These are phyloP conservation scores for Hydnum rufescens DNA, from an alignment of 768 basidiomycete genomes.

Conservation along the genomic window DNA sequence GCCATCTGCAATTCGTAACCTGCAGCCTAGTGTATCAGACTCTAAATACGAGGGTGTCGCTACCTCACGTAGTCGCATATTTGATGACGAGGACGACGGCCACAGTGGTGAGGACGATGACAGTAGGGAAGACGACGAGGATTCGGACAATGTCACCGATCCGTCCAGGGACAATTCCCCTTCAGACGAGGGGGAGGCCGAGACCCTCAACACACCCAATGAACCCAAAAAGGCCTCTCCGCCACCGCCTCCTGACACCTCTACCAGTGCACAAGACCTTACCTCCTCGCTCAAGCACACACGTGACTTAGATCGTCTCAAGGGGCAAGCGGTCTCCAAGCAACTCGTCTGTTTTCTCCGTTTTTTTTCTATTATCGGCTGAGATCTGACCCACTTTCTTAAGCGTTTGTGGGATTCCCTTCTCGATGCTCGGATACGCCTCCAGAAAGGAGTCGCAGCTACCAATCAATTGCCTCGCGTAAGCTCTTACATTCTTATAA, in stretches of 20 bases:
- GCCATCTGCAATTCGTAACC: slow-evolving; percentile 46
- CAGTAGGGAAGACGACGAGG: slow-evolving; percentile 14
- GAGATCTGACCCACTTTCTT: not conserved
- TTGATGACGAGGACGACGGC: slow-evolving; percentile 23
- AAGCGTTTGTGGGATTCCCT: slow-evolving; percentile 75
- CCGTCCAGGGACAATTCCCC: slow-evolving; percentile 13
- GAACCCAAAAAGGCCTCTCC: not conserved
- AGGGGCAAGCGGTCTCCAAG: slow-evolving; percentile 64
- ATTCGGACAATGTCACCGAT: not conserved
- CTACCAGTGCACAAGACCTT: slow-evolving; percentile 19
- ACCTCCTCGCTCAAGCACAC: slow-evolving; percentile 34
- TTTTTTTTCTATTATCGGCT: slow-evolving; percentile 4
- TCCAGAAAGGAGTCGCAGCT: slow-evolving; percentile 59
- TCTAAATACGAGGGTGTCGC: slow-evolving; percentile 61
- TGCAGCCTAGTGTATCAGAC: slow-evolving; percentile 44
- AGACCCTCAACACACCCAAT: not conserved
- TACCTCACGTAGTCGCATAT: slow-evolving; percentile 37
- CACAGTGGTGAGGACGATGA: slow-evolving; percentile 12
- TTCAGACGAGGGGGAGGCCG: slow-evolving; percentile 12
- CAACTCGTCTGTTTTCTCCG: slow-evolving; percentile 45
- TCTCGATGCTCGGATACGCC: slow-evolving; percentile 74
- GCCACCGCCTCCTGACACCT: not conserved
- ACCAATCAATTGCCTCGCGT: slow-evolving; percentile 50
- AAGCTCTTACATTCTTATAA: slow-evolving; percentile 15
- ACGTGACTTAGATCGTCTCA: slow-evolving; percentile 50